phyloP scores from a whole-genome alignment of 192 early-diverging fungal species.

The Anaeromyces robustus region DNA sequence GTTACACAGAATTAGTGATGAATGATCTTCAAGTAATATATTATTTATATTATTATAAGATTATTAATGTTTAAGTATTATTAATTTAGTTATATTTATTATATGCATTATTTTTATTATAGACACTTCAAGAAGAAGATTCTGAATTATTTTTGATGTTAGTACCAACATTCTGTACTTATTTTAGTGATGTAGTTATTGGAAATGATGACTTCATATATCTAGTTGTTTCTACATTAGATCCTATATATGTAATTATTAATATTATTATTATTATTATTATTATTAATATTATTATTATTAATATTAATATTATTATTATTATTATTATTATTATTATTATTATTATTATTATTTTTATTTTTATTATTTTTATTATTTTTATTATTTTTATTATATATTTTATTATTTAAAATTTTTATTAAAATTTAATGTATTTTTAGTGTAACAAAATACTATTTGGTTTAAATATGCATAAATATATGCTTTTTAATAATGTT shows the following conservation, averaged over 20 bases:
- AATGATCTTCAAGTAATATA: not conserved
- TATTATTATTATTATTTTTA: too few relatives aligned
- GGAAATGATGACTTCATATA: not conserved
- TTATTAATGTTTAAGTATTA: not conserved
- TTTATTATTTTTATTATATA: too few relatives aligned
- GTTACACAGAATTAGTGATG: not conserved
- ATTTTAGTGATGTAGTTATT: not conserved
- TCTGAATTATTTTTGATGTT: not conserved
- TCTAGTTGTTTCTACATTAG: not conserved
- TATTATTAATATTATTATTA: too few relatives aligned
- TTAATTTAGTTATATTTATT: too few relatives aligned
- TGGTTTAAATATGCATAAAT: not conserved
- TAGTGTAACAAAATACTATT: not conserved
- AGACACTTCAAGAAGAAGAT: not conserved
- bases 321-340: too few relatives aligned
- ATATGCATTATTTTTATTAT: not conserved
- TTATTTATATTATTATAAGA: too few relatives aligned
- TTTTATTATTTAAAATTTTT: too few relatives aligned
- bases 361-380: too few relatives aligned
- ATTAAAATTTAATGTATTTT: too few relatives aligned
- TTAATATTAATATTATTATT: too few relatives aligned
- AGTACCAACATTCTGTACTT: not conserved
- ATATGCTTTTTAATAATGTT: not conserved
- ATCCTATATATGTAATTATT: not conserved
- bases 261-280: too few relatives aligned